phyloP scores from a whole-genome alignment of 257 asterid species.

The Rhazya stricta region DNA sequence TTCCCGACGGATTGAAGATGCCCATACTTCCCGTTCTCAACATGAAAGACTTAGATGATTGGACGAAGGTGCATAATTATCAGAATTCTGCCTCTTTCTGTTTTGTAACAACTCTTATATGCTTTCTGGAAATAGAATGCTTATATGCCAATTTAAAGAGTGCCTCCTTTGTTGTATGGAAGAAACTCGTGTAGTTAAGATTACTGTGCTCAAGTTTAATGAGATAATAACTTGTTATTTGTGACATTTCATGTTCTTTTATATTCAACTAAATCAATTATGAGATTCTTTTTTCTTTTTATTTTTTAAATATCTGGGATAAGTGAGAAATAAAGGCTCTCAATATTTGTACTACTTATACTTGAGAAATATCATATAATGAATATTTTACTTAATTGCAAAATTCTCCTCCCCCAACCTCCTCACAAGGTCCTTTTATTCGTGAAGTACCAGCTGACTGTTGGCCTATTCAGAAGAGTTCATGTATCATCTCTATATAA shows the following conservation, averaged over 20 bases:
- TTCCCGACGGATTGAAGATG: slow-evolving; percentile 64
- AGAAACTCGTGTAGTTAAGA: background rate
- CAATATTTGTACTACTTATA: background rate
- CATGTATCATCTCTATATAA: too few species aligned
- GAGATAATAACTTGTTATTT: background rate
- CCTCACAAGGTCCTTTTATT: background rate
- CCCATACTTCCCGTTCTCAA: slow-evolving; percentile 41
- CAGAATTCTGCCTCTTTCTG: background rate
- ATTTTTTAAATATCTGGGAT: background rate
- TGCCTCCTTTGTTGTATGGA: background rate
- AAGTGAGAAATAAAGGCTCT: background rate
- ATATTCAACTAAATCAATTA: background rate
- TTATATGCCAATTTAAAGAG: background rate
- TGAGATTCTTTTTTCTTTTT: background rate
- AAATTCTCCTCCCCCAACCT: background rate
- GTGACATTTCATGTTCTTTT: background rate
- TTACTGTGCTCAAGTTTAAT: background rate
- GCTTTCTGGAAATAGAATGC: slow-evolving; percentile 1
- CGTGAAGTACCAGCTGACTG: background rate
- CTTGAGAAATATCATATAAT: background rate
- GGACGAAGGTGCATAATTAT: background rate
- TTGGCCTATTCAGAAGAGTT: background rate
- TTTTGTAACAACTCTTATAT: background rate
- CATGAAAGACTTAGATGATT: slow-evolving; percentile 48
- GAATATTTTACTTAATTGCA: too few species aligned